Base-by-base conservation (phyloP, 1,139 yeast genomes). In the Pichiaceae sp. region DNA sequence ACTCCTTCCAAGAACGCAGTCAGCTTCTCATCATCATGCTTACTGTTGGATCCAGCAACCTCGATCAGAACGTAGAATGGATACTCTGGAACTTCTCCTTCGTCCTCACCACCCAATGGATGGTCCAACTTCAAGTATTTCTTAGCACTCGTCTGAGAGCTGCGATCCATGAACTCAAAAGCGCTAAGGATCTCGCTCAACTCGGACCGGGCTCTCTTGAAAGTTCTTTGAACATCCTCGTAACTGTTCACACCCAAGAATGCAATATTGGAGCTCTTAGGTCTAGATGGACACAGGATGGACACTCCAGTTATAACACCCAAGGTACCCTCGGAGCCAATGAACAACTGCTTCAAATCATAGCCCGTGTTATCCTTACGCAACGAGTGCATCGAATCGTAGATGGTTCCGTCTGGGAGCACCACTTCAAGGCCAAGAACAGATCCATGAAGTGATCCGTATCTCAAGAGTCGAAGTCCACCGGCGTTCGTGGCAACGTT, bases 401-500 rank as follows among this genome's bases (percentile, higher is more conserved):
- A 72, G 36, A 89, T 67, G 21, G 85, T 78, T 32, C 98, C 98
- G 56, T 86, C 85, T 12, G 97, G 85, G 49, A 89, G 64, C 8
- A 89, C 97, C 8, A 78, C 96, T 61, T 89, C 97, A 40, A 89
- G 64, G 1, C 98, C 98, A 34, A 91, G 67, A 0, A 89, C 95
- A 23, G 85, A 66, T 9, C 98, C 98, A 53, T 89, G 98, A 44
- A 89, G 70, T 6, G 96, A 85, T 2, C 97, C 97, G 55, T 87
- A 89, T 49, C 95, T 72, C 48, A 89, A 65, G 41, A 89, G 66
- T 54, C 97, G 71, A 50, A 89, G 69, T 0, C 98, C 98, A 53
- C 98, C 97, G 4, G 98, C 97, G 56, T 89, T 89, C 16, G 96
- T 87, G 5, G 97, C 95, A 29, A 86, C 94, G 41, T 80, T 85